A percentile compares a stretch with the other conserved stretches of the same genome.
phyloP scores from a whole-genome alignment of 2,329 filamentous ascomycete species.

The Lecanosticta acicola region DNA sequence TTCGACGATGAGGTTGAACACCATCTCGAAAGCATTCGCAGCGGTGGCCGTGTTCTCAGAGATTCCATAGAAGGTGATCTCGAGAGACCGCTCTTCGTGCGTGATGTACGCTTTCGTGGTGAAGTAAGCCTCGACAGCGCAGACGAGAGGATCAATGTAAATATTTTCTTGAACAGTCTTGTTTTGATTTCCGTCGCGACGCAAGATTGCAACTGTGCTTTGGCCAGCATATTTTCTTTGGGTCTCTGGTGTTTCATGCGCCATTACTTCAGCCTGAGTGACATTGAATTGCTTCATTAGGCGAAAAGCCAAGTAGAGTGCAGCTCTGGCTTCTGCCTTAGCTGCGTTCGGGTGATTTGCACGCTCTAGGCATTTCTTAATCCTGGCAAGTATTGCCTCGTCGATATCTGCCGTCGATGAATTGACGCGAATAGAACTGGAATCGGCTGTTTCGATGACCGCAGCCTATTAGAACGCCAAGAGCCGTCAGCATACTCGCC shows the following conservation, averaged over 20 bases:
- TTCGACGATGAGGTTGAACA: conserved; percentile 19
- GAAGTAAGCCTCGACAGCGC: conserved; percentile 11
- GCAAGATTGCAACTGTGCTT: conserved; percentile 8
- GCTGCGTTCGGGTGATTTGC: conserved; percentile 6
- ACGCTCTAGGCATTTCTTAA: conserved; percentile 14
- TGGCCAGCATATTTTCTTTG: conserved; percentile 8
- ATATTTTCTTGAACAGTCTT: conserved; percentile 3
- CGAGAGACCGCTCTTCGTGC: neutral
- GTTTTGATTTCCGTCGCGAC: conserved; percentile 10
- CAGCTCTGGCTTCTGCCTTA: conserved; percentile 9
- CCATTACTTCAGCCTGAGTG: conserved; percentile 14
- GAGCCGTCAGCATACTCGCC: no score
- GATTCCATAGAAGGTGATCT: conserved; percentile 23
- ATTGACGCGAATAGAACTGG: conserved; percentile 2
- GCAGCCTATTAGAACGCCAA: no score
- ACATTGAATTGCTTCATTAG: conserved; percentile 16
- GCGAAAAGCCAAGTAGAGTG: conserved; percentile 8
- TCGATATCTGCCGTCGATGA: conserved; percentile 6
- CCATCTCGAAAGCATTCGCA: conserved; percentile 24
- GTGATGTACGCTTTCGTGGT: conserved; percentile 3
- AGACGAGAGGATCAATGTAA: neutral
- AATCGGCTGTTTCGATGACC: conserved; percentile 6
- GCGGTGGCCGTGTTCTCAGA: conserved; percentile 23
- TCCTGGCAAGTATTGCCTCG: conserved; percentile 5
- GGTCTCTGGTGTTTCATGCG: conserved; percentile 6